Evolutionary conservation across 768 basidiomycete genomes (phyloP).

Genomic region (Phanerochaete sordida): DNA sequence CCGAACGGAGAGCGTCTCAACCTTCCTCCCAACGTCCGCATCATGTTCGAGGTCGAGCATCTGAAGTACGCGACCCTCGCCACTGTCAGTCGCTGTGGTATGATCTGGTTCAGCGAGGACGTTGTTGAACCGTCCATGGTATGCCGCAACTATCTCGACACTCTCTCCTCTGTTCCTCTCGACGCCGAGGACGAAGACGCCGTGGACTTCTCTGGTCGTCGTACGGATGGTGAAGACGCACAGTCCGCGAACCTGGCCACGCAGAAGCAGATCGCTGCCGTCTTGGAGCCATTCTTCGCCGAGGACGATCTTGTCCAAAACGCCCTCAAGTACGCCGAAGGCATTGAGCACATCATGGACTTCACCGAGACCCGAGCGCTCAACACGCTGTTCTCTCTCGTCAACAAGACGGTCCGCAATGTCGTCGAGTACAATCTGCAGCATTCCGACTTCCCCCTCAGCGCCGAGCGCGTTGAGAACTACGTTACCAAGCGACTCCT

Average conservation of each 20-base stretch:
- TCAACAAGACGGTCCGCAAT: conserved; percentile 95
- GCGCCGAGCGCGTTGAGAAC: conserved; percentile 80
- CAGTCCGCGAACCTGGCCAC: conserved; percentile 63
- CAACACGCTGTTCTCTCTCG: conserved; percentile 92
- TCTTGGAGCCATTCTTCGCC: conserved; percentile 80
- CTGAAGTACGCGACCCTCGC: conserved; percentile 95
- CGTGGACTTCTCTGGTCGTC: conserved; percentile 58
- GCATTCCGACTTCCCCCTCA: conserved; percentile 91
- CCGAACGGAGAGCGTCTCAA: conserved; percentile 98
- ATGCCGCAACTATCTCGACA: conserved; percentile 82
- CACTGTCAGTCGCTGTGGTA: conserved; percentile 99
- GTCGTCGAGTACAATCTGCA: conserved; percentile 93
- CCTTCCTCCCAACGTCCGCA: conserved; percentile 92
- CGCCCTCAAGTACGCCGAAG: conserved; percentile 75
- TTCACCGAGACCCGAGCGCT: conserved; percentile 90
- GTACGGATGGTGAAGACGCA: conserved; percentile 50
- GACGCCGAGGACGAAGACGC: conserved; percentile 89
- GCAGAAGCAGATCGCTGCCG: conserved; percentile 69
- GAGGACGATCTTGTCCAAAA: conserved; percentile 77
- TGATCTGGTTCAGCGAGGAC: conserved; percentile 99
- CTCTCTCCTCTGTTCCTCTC: conserved; percentile 68
- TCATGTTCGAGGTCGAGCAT: conserved; percentile 99
- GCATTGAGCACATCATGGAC: conserved; percentile 99
- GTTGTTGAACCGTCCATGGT: conserved; percentile 91
- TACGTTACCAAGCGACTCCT: conserved; percentile 89